These are phyloP conservation scores for Apiospora marii DNA, from an alignment of 2,329 filamentous ascomycete genomes.

Conservation along the genomic window DNA sequence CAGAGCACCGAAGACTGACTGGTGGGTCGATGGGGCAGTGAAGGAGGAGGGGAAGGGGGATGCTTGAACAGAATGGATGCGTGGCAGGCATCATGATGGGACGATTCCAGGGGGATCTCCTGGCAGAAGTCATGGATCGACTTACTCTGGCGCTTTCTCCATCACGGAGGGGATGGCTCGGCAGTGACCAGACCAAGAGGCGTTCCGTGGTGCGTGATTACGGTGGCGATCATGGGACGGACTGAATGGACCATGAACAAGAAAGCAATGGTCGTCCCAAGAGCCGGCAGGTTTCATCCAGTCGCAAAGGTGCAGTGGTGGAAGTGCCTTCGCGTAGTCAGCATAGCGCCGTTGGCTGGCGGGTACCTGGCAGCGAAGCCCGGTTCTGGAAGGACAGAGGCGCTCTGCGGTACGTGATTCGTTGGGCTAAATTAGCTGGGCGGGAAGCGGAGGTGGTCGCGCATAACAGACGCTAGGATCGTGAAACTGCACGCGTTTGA, in stretches of 20 bases:
- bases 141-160: constrained; percentile 13
- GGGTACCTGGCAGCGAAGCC: constrained; percentile 8
- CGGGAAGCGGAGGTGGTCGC: neutral
- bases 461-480: constrained; percentile 17
- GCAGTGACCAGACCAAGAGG: neutral
- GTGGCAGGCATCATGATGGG: constrained; percentile 9
- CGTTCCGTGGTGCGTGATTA: neutral
- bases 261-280: constrained; percentile 11
- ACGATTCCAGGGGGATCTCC: neutral
- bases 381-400: constrained; percentile 3
- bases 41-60: neutral
- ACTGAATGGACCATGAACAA: neutral
- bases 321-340: neutral
- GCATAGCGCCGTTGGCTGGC: neutral
- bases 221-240: neutral
- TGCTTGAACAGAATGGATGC: constrained; percentile 3
- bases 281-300: constrained; percentile 10
- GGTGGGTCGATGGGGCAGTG: neutral
- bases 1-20: neutral
- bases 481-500: constrained; percentile 19
- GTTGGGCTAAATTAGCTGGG: neutral
- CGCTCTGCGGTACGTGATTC: neutral
- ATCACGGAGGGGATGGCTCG: neutral
- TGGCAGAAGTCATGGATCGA: neutral
- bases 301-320: neutral